Conservation (phyloP, 352 stramenopile species). For the Globisporangium parvum region DNA sequence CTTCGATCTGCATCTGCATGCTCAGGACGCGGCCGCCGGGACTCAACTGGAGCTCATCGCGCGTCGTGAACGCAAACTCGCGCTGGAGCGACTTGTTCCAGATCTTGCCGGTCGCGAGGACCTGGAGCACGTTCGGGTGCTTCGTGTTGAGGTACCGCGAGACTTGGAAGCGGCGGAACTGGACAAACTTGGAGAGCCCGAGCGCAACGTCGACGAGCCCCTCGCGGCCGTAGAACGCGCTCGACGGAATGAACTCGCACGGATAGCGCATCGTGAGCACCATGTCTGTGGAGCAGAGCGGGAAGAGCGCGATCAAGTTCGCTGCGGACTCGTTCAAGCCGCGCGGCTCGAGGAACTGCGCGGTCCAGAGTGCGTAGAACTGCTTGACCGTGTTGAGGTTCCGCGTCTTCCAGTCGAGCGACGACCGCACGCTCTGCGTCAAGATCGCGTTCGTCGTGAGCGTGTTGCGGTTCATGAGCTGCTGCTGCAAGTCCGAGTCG, state of each 20-base stretch:
- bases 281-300: slow-evolving; percentile 80
- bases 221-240: slow-evolving; percentile 74
- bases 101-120: slow-evolving; percentile 65
- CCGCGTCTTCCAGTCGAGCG: slow-evolving; percentile 75
- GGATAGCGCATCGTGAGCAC: slow-evolving; percentile 68
- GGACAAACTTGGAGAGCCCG: slow-evolving; percentile 62
- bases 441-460: slow-evolving; percentile 23
- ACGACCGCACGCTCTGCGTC: slow-evolving; percentile 69
- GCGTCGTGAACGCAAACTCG: slow-evolving; percentile 78
- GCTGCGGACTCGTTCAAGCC: slow-evolving; percentile 39
- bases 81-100: slow-evolving; percentile 77
- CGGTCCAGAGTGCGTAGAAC: slow-evolving; percentile 79
- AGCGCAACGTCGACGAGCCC: slow-evolving; percentile 76
- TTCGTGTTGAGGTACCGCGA: slow-evolving; percentile 74
- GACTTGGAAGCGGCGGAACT: slow-evolving; percentile 68
- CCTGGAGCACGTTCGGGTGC: slow-evolving; percentile 74
- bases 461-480: slow-evolving; percentile 13
- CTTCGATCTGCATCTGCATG: slow-evolving; percentile 85
- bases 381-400: slow-evolving; percentile 80
- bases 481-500: slow-evolving; percentile 47
- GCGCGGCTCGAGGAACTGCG: slow-evolving; percentile 61
- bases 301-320: slow-evolving; percentile 72
- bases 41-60: slow-evolving; percentile 73
- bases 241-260: slow-evolving; percentile 72
- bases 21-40: slow-evolving; percentile 66